Evolutionary conservation across 139 green algal genomes (phyloP).

Genomic region (Chloropicon primus): DNA sequence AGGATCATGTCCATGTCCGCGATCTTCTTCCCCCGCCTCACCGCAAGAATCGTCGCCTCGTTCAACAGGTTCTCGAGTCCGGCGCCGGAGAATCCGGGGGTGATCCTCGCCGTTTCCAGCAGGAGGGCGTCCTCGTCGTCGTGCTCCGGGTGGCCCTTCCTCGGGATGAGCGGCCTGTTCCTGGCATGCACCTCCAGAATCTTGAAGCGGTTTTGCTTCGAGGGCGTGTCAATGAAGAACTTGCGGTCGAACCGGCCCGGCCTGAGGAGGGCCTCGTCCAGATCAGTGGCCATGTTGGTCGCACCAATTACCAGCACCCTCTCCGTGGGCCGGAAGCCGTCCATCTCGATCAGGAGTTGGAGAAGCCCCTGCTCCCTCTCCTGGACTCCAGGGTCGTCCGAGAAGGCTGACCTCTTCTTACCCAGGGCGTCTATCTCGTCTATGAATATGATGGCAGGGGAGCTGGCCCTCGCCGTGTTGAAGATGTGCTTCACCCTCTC

Average conservation of each 20-base stretch:
- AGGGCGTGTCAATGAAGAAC: background rate
- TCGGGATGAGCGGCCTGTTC: background rate
- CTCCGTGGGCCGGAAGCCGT: slow-evolving; percentile 17
- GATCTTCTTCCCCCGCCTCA: background rate
- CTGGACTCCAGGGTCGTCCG: slow-evolving; percentile 32
- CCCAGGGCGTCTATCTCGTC: slow-evolving; percentile 43
- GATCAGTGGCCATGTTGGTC: background rate
- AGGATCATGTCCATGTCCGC: background rate
- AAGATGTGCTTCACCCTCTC: slow-evolving; percentile 19
- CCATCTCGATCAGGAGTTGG: slow-evolving; percentile 60
- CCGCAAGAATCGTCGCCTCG: background rate
- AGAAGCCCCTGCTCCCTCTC: slow-evolving; percentile 61
- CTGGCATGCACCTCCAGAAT: background rate
- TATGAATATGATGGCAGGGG: slow-evolving; percentile 39
- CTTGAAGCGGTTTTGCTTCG: background rate
- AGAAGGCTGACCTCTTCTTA: slow-evolving; percentile 3
- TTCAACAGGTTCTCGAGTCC: background rate
- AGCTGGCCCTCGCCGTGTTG: slow-evolving; percentile 14
- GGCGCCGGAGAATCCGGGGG: background rate
- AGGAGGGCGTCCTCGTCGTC: background rate
- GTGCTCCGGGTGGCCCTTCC: background rate
- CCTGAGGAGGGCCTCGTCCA: background rate
- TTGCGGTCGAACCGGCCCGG: background rate
- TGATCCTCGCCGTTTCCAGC: background rate
- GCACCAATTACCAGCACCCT: background rate